These are phyloP conservation scores for Gossypium anomalum DNA, from an alignment of 345 rosid species.

Conservation along the genomic window DNA sequence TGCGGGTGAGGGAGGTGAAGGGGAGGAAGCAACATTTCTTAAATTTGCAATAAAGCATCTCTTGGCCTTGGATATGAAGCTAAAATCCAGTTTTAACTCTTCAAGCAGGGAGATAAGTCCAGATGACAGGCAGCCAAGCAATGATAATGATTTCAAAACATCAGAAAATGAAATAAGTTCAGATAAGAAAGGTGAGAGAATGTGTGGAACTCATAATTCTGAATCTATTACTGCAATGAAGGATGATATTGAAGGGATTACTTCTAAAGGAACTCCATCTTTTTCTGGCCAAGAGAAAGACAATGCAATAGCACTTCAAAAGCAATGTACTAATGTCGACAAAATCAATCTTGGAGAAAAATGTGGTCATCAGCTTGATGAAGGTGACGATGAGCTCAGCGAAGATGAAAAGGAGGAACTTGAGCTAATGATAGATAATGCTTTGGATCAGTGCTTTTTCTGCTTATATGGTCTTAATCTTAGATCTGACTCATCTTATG, in stretches of 20 bases:
- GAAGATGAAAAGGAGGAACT: slow-evolving; percentile 88
- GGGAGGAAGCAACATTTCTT: slow-evolving; percentile 90
- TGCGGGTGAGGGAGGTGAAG: slow-evolving; percentile 64
- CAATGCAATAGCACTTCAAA: slow-evolving; percentile 23
- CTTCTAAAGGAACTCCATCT: slow-evolving; percentile 21
- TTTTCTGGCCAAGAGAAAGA: slow-evolving; percentile 24
- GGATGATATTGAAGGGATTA: slow-evolving; percentile 36
- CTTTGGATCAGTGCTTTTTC: slow-evolving; percentile 94
- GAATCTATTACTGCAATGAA: slow-evolving; percentile 30
- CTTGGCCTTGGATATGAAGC: slow-evolving; percentile 83
- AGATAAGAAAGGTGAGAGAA: slow-evolving; percentile 31
- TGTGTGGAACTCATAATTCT: slow-evolving; percentile 30
- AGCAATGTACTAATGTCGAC: slow-evolving; percentile 26
- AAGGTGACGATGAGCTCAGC: slow-evolving; percentile 40
- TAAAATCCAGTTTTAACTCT: slow-evolving; percentile 58
- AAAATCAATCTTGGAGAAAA: slow-evolving; percentile 32
- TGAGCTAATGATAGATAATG: slow-evolving; percentile 74
- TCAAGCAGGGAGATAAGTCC: slow-evolving; percentile 39
- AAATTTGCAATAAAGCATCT: slow-evolving; percentile 94
- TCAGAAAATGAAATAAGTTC: slow-evolving; percentile 34
- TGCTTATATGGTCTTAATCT: slow-evolving; percentile 96
- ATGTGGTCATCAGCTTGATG: slow-evolving; percentile 27
- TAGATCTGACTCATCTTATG: slow-evolving; percentile 80
- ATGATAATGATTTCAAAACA: slow-evolving; percentile 26
- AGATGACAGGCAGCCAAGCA: slow-evolving; percentile 27